Base-by-base conservation (phyloP, 805 yeast genomes). In the Scheffersomyces ergatensis region DNA sequence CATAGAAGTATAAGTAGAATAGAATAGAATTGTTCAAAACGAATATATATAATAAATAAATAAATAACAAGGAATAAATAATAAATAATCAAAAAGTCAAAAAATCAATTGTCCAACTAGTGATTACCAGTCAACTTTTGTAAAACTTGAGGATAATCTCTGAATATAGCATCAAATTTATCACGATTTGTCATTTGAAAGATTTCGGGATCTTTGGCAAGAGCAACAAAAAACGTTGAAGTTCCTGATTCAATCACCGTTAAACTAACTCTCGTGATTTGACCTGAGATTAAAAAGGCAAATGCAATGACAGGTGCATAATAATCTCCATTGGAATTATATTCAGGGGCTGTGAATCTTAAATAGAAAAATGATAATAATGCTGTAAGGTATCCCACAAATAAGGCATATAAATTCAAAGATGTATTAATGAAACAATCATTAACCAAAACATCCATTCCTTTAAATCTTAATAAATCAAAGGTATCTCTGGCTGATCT, bases 201-300 rank as follows among this genome's bases (percentile, higher is more conserved):
- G 6, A 85, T 80, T 51, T 87, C 95, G 0, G 97, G 97, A 51
- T 88, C 90, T 52, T 81, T 78, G 12, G 90, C 88, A 53, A 87
- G 70, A 0, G 93, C 89, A 34, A 90, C 83, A 61, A 89, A 83
- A 57, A 90, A 83, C 0, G 96, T 85, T 17, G 90, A 79, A 9
- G 82, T 80, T 11, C 97, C 97, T 8, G 89, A 82, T 47, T 82
- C 83, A 36, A 90, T 79, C 1, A 89, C 84, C 32, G 84, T 83
- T 46, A 82, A 78, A 12, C 92, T 72, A 42, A 87, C 69, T 46
- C 83, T 80, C 37, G 87, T 76, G 45, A 90, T 78, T 65, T 89
- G 96, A 32, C 83, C 72, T 0, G 93, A 77, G 39, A 89, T 78
- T 24, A 88, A 65, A 53, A 87, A 79, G 5, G 86, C 65, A 60